phyloP scores from a whole-genome alignment of 2,329 filamentous ascomycete genomes.

The Fusarium redolens region DNA sequence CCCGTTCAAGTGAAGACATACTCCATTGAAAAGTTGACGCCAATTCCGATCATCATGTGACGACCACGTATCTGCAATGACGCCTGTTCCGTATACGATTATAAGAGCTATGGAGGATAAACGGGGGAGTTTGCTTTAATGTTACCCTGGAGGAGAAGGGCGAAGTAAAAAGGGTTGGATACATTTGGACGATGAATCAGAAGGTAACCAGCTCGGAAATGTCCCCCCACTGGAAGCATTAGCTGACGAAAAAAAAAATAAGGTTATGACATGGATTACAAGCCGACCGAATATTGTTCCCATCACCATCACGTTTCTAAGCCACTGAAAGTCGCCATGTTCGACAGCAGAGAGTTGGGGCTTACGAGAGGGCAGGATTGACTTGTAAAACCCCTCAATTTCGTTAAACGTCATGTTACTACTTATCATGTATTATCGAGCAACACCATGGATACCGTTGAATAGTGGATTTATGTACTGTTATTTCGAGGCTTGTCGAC shows the following conservation, averaged over 20 bases:
- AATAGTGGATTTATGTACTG: not conserved
- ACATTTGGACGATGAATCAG: not conserved
- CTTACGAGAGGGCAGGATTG: not conserved
- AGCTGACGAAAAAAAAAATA: not conserved
- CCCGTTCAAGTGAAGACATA: slow-evolving; percentile 6
- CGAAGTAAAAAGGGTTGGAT: not conserved
- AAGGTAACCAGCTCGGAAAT: not conserved
- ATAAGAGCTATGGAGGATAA: not conserved
- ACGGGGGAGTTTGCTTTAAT: not conserved
- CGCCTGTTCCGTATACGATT: slow-evolving; percentile 19
- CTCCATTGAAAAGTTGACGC: slow-evolving; percentile 12
- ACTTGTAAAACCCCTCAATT: not conserved
- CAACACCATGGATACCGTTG: not conserved
- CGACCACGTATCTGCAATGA: slow-evolving; percentile 8
- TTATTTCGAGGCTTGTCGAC: slow-evolving; percentile 5
- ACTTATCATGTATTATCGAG: slow-evolving; percentile 9
- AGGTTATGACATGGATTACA: too few species aligned
- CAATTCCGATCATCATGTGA: slow-evolving; percentile 23
- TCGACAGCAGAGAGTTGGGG: not conserved
- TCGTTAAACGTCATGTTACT: not conserved
- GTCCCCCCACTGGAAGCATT: not conserved
- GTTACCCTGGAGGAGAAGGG: not conserved
- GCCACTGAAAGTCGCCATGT: not conserved
- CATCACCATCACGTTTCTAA: not conserved
- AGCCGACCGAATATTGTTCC: not conserved